A percentile compares a stretch with the other conserved stretches of the same genome.
These are phyloP conservation scores for Umbelopsis sp. DNA, from an alignment of 371 early-diverging fungal genomes.

Conservation along the genomic window DNA sequence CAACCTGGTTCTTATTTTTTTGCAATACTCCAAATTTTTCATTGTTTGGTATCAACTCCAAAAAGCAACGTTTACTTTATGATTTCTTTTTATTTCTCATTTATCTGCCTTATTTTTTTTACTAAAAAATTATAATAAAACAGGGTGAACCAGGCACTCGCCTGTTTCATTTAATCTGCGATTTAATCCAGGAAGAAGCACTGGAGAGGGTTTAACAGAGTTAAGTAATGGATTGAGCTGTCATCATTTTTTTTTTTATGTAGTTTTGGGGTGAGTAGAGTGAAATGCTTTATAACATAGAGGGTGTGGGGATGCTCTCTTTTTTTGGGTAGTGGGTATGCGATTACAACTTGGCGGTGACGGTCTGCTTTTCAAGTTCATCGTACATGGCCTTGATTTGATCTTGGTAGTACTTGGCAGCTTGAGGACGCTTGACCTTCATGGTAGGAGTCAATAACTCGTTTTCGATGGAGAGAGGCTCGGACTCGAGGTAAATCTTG, in stretches of 20 bases:
- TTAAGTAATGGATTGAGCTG: no score
- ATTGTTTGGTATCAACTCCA: background rate
- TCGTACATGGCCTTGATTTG: conserved; percentile 65
- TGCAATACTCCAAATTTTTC: no score
- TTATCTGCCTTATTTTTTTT: no score
- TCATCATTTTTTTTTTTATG: no score
- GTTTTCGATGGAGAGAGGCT: conserved; percentile 62
- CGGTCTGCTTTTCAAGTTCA: conserved; percentile 29
- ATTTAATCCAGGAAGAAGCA: no score
- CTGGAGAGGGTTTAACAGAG: no score
- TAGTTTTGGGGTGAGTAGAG: no score
- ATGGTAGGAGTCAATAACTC: conserved; percentile 68
- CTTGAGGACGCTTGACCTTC: conserved; percentile 80
- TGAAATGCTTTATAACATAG: background rate
- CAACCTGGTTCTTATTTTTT: no score
- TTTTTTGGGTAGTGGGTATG: background rate
- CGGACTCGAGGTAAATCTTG: conserved; percentile 53
- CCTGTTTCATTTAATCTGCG: no score
- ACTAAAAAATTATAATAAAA: no score
- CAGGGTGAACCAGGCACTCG: no score
- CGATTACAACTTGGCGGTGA: conserved; percentile 37
- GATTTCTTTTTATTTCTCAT: no score
- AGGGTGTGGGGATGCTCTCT: background rate
- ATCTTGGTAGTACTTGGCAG: conserved; percentile 63
- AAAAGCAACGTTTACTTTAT: background rate